Percentiles rank a stretch among this genome's conserved stretches.
Evolutionary conservation across 108 stramenopile genomes (phyloP).

Genomic region (Nitzschia palea): DNA sequence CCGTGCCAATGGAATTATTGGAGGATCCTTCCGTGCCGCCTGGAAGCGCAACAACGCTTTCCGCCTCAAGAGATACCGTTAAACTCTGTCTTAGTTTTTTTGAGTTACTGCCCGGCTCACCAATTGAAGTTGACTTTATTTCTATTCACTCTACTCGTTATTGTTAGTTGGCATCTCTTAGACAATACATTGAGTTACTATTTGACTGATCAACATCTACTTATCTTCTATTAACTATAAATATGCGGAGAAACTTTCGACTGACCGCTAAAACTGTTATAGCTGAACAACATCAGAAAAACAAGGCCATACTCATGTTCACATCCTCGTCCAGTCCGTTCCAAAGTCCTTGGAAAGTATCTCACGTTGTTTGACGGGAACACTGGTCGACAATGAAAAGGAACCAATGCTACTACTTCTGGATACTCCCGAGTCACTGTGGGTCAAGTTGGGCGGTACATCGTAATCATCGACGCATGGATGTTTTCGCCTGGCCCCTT

Average conservation of each 20-base stretch:
- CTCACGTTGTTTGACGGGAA: background rate
- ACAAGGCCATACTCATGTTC: too few species aligned
- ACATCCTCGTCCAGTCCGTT: background rate
- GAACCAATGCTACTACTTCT: conserved; percentile 10
- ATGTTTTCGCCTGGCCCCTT: background rate
- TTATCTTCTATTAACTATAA: too few species aligned
- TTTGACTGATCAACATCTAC: too few species aligned
- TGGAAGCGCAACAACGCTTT: conserved; percentile 97
- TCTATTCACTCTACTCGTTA: too few species aligned
- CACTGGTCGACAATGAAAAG: background rate
- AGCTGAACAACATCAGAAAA: too few species aligned
- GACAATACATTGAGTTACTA: too few species aligned
- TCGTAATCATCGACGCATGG: background rate
- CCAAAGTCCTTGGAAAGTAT: background rate
- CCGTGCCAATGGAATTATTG: conserved; percentile 97
- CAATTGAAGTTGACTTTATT: too few species aligned
- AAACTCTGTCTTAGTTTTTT: conserved; percentile 32
- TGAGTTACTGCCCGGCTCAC: conserved; percentile 28
- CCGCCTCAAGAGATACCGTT: conserved; percentile 98
- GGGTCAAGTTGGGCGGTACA: background rate
- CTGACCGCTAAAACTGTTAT: too few species aligned
- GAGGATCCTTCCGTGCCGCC: conserved; percentile 91
- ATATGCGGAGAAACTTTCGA: too few species aligned
- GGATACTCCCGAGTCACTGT: conserved; percentile 22
- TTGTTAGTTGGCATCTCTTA: too few species aligned